Base-by-base conservation (phyloP, 1,139 yeast species). In the Protomyces pachydermus region DNA sequence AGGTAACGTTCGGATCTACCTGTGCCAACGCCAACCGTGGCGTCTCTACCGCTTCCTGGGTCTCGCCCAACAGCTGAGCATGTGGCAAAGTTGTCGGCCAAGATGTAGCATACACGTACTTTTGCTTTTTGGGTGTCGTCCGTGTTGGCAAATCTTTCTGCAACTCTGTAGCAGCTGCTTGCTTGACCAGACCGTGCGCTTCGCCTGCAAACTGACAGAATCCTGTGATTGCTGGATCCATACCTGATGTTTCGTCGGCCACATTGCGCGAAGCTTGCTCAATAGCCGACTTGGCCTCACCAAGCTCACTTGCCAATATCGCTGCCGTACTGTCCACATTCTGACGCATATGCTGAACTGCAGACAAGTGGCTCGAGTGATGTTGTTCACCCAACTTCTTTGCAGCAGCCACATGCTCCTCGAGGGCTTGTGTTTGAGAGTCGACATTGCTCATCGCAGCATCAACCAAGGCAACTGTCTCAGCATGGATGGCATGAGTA, bases 401-500 rank as follows among this genome's bases (percentile, higher is more conserved):
- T 14, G 69, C 70, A 6, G 67, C 25, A 35, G 64, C 48, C 20
- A 69, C 69, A 34, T 65, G 64, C 38, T 58, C 69, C 23, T 68
- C 70, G 34, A 69, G 61, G 3, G 67, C 65, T 20, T 61, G 65
- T 58, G 69, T 68, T 46, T 69, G 70, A 32, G 42, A 52, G 9
- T 66, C 66, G 16, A 68, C 65, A 42, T 67, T 67, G 42, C 56
- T 62, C 60, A 68, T 65, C 32, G 69, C 70, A 53, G 66, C 56
- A 20, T 60, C 65, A 4, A 67, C 70, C 34, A 69, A 65, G 34
- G 66, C 61, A 20, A 60, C 66, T 1, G 70, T 65, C 56, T 69
- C 69, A 14, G 68, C 60, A 61, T 69, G 69, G 46, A 69, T 67
- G 10, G 65, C 52, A 10, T 64, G 63, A 2, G 70, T 69, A 32